These are phyloP conservation scores for Aleurites moluccanus DNA, from an alignment of 441 rosid species.

Conservation along the genomic window DNA sequence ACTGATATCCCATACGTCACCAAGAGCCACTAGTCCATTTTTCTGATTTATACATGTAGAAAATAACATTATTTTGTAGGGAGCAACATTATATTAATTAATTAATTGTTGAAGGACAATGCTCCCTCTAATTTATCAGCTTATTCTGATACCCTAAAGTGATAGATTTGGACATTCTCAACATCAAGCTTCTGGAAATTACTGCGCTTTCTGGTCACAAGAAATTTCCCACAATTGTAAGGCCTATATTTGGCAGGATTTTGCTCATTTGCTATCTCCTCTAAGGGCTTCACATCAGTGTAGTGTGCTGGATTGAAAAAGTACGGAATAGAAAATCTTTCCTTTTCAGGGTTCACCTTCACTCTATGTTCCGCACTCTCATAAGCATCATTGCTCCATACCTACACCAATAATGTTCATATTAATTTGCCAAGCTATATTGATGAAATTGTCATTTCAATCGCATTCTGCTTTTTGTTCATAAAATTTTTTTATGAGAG, in stretches of 20 bases:
- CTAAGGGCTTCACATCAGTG: conserved; percentile 59
- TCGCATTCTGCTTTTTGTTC: not conserved
- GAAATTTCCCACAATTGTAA: conserved; percentile 71
- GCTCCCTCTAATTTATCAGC: not conserved
- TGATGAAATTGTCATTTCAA: too few relatives aligned
- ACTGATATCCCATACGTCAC: not conserved
- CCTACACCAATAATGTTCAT: conserved; percentile 32
- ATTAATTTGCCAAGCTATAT: not conserved
- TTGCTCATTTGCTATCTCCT: conserved; percentile 49
- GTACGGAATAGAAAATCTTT: conserved; percentile 74
- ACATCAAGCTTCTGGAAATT: conserved; percentile 63
- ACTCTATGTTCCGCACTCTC: conserved; percentile 91
- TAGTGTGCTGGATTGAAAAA: conserved; percentile 78
- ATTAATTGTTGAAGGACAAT: not conserved
- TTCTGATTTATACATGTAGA: not conserved
- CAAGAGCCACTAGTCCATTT: not conserved
- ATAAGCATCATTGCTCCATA: conserved; percentile 71
- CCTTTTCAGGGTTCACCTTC: conserved; percentile 59
- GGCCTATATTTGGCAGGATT: conserved; percentile 53
- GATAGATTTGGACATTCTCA: conserved; percentile 55
- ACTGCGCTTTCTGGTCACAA: conserved; percentile 44
- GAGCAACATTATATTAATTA: not conserved
- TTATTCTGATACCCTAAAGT: conserved; percentile 42
- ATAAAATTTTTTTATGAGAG: not conserved
- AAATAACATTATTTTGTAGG: not conserved